Base-by-base conservation (phyloP, 306 rosid species). In the Castanea sativa region DNA sequence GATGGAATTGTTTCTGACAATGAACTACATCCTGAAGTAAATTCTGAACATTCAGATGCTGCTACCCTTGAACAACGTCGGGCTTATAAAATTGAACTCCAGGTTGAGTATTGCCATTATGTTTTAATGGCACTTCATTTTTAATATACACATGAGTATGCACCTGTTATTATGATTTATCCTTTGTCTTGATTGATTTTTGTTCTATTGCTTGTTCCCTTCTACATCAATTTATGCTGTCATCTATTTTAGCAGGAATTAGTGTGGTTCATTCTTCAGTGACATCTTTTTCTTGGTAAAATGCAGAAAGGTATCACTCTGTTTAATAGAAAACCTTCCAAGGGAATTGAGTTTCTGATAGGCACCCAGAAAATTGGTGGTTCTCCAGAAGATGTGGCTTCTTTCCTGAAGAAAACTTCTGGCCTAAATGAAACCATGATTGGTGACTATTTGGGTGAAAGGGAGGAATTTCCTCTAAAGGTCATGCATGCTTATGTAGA, bases 401-500 rank as follows among this genome's bases (percentile, higher is more conserved):
- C 87, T 84, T 96, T 96, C 85, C 88, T 96, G 78, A 96, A 85
- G 91, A 93, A 91, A 78, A 91, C 92, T 65, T 68, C 76, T 76
- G 93, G 96, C 85, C 88, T 96, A 61, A 89, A 96, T 84, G 96
- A 93, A 83, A 89, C 91, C 25, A 86, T 84, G 87, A 96, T 96
- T 55, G 99, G 99, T 76, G 99, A 96, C 75, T 96, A 91, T 89
- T 83, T 96, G 89, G 99, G 99, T 71, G 99, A 96, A 78, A 91
- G 99, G 87, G 98, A 93, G 71, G 99, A 96, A 58, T 96, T 93
- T 82, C 70, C 93, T 81, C 88, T 96, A 27, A 96, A 93, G 91
- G 99, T 96, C 77, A 96, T 96, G 99, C 99, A 96, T 89, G 98
- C 99, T 76, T 96, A 91, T 83, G 98, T 96, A 33, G 99, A 96